A percentile compares a stretch with the other conserved stretches of the same genome.
Evolutionary conservation across 2,329 filamentous ascomycete genomes (phyloP).

Genomic region (Huntiella moniliformis): DNA sequence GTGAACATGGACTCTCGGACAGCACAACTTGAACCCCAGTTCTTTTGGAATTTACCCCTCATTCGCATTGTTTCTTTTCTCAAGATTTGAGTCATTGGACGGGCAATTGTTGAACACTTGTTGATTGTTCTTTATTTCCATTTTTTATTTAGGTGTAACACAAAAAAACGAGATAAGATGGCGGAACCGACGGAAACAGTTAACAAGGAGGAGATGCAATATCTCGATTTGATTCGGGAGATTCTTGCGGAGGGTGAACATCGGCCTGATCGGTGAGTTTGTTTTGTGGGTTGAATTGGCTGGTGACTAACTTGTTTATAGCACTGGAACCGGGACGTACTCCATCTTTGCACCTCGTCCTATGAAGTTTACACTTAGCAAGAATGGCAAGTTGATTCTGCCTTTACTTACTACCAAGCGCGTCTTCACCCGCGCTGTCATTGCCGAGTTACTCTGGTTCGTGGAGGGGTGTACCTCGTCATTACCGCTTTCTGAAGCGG

Average conservation of each 20-base stretch:
- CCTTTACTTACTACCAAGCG: conserved; percentile 95
- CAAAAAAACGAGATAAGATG: conserved; percentile 3
- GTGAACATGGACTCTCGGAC: too few species aligned
- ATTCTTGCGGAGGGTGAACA: conserved; percentile 73
- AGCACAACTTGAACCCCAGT: not conserved
- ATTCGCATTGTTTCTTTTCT: not conserved
- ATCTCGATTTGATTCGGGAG: conserved; percentile 70
- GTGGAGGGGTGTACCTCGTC: conserved; percentile 70
- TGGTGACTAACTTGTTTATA: conserved; percentile 20
- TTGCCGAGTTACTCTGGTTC: conserved; percentile 94
- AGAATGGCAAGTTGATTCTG: conserved; percentile 44
- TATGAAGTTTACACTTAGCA: conserved; percentile 68
- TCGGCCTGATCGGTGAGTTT: conserved; percentile 57
- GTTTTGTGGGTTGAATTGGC: not conserved
- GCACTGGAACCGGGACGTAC: conserved; percentile 82
- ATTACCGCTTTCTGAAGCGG: conserved; percentile 51
- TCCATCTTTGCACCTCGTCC: conserved; percentile 76
- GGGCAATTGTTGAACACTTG: not conserved
- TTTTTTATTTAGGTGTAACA: not conserved
- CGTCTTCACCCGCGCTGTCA: conserved; percentile 76
- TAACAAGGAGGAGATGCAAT: conserved; percentile 76
- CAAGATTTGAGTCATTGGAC: not conserved
- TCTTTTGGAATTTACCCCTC: not conserved
- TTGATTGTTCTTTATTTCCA: not conserved
- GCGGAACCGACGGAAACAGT: conserved; percentile 11